These are phyloP conservation scores for Spergularia bocconei DNA, from an alignment of 148 eudicot genomes.

Conservation along the genomic window DNA sequence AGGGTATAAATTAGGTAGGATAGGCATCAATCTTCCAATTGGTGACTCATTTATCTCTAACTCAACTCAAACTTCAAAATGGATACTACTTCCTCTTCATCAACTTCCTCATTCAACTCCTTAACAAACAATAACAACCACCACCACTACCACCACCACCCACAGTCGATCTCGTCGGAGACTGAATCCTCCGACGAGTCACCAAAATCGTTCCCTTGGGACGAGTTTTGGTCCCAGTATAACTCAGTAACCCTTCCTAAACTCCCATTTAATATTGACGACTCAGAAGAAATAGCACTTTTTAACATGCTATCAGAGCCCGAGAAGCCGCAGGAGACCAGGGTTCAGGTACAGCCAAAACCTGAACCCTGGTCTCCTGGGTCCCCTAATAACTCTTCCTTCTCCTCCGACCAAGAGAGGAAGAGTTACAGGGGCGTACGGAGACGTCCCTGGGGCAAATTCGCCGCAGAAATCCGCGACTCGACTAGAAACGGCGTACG, in stretches of 20 bases:
- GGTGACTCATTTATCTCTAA: not conserved
- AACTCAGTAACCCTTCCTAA: constrained; percentile 21
- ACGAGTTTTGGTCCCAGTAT: constrained; percentile 24
- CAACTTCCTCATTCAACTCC: not conserved
- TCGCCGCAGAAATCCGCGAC: constrained; percentile 66
- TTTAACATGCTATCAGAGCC: constrained; percentile 39
- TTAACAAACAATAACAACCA: not conserved
- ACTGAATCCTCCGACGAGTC: constrained; percentile 22
- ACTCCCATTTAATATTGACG: constrained; percentile 37
- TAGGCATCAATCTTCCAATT: constrained; percentile 9
- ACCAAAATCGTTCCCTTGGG: constrained; percentile 19
- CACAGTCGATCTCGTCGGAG: constrained; percentile 1
- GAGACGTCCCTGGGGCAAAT: constrained; percentile 64
- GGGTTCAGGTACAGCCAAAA: constrained; percentile 6
- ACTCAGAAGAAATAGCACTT: constrained; percentile 42
- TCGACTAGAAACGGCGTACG: constrained; percentile 54
- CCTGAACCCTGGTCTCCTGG: constrained; percentile 23
- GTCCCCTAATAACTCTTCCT: constrained; percentile 14
- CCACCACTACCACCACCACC: not conserved
- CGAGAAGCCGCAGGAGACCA: not conserved
- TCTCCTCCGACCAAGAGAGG: constrained; percentile 13
- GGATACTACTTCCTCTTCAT: constrained; percentile 25
- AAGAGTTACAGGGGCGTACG: constrained; percentile 53
- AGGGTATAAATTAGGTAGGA: constrained; percentile 24
- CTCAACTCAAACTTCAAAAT: constrained; percentile 3